These are phyloP conservation scores for Striga hermonthica DNA, from an alignment of 305 asterid genomes.

Conservation along the genomic window DNA sequence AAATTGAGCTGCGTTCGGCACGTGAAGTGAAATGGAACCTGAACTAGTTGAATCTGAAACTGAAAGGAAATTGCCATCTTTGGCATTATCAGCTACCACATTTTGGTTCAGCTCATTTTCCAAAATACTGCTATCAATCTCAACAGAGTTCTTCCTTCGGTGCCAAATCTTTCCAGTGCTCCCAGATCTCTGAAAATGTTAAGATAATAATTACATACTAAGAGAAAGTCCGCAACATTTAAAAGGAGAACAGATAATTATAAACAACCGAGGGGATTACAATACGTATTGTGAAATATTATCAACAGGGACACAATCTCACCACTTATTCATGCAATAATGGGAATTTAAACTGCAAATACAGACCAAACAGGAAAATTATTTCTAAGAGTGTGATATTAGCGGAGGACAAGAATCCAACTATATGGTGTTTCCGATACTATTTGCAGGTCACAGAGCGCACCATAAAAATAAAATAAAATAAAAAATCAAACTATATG, in stretches of 20 bases:
- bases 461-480: neutral
- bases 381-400: neutral
- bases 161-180: slow-evolving; percentile 64
- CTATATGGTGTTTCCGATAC: neutral
- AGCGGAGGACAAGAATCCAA: slow-evolving; percentile 6
- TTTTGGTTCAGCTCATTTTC: slow-evolving; percentile 50
- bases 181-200: slow-evolving; percentile 53
- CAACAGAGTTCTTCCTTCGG: slow-evolving; percentile 77
- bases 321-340: slow-evolving; percentile 5
- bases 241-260: slow-evolving; percentile 4
- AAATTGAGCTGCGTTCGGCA: slow-evolving; percentile 44
- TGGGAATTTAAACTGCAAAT: slow-evolving; percentile 2
- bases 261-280: slow-evolving; percentile 10
- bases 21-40: slow-evolving; percentile 60
- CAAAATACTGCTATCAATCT: slow-evolving; percentile 52
- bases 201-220: slow-evolving; percentile 14
- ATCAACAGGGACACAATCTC: neutral
- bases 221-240: slow-evolving; percentile 16
- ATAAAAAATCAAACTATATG: no score
- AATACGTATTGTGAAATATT: slow-evolving; percentile 1
- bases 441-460: slow-evolving; percentile 5
- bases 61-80: slow-evolving; percentile 42
- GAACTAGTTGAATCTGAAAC: slow-evolving; percentile 53
- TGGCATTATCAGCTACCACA: slow-evolving; percentile 43
- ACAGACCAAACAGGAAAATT: slow-evolving; percentile 16